phyloP scores from a whole-genome alignment of 2,329 filamentous ascomycete species.

The Epichloe coenophiala region DNA sequence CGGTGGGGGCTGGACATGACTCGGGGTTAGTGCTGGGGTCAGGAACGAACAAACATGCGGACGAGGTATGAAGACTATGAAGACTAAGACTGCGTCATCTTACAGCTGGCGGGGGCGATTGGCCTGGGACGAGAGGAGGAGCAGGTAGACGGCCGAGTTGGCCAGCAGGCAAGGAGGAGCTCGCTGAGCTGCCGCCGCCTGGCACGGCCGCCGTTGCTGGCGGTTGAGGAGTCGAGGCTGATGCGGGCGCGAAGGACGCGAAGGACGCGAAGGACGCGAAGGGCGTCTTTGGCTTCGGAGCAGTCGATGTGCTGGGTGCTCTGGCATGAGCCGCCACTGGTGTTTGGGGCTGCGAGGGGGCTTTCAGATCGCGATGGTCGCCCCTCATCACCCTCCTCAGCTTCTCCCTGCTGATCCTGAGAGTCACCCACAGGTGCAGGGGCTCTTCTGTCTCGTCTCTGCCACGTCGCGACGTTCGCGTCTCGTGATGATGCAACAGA shows the following conservation, averaged over 20 bases:
- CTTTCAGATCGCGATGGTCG: conserved; percentile 26
- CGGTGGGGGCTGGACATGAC: conserved; percentile 51
- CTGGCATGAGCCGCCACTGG: conserved; percentile 18
- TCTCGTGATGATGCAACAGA: conserved; percentile 52
- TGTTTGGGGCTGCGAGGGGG: conserved; percentile 22
- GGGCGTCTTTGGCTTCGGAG: conserved; percentile 21
- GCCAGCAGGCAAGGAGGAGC: conserved; percentile 31
- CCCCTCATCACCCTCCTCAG: conserved; percentile 53
- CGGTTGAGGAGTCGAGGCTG: conserved; percentile 21
- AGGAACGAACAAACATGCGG: not conserved
- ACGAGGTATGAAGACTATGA: not conserved
- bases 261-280: conserved; percentile 9
- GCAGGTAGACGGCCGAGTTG: conserved; percentile 58
- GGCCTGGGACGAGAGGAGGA: conserved; percentile 44
- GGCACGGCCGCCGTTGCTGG: conserved; percentile 12
- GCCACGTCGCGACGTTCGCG: conserved; percentile 49
- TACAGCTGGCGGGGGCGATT: conserved; percentile 46
- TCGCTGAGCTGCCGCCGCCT: conserved; percentile 13
- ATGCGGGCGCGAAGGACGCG: conserved; percentile 10
- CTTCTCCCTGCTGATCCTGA: conserved; percentile 61
- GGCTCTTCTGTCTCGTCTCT: conserved; percentile 74
- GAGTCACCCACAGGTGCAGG: conserved; percentile 55
- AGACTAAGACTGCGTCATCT: conserved; percentile 20
- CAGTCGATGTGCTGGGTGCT: conserved; percentile 17
- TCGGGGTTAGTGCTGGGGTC: not conserved